Conservation (phyloP, 2,329 filamentous ascomycete genomes). For the Alternaria arborescens region DNA sequence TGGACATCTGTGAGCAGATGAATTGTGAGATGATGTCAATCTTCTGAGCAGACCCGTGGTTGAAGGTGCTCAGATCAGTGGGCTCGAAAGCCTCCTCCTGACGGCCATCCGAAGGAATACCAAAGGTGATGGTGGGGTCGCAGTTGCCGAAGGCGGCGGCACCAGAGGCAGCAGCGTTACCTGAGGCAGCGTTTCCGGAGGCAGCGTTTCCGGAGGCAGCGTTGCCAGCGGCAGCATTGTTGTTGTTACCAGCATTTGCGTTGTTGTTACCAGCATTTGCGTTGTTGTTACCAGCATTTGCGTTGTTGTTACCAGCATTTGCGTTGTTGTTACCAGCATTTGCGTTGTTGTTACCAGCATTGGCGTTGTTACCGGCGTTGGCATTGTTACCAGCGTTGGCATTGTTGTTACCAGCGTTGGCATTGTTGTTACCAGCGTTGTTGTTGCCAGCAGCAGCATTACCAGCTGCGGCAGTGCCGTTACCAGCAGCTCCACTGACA, state of each 20-base stretch:
- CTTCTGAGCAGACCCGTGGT: slow-evolving; percentile 62
- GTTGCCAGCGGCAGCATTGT: not conserved
- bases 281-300: too few species aligned
- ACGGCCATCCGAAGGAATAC: slow-evolving; percentile 59
- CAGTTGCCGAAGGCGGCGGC: slow-evolving; percentile 55
- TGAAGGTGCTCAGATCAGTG: slow-evolving; percentile 56
- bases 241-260: slow-evolving; percentile 7
- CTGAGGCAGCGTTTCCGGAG: not conserved
- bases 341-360: slow-evolving; percentile 3
- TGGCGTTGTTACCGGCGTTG: not conserved
- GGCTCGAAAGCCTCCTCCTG: slow-evolving; percentile 56
- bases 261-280: too few species aligned
- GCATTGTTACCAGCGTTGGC: slow-evolving; percentile 4
- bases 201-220: slow-evolving; percentile 3
- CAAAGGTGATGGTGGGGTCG: slow-evolving; percentile 61
- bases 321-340: not conserved
- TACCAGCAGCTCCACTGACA: slow-evolving; percentile 29
- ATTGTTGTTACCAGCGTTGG: not conserved
- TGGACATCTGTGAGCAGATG: slow-evolving; percentile 57
- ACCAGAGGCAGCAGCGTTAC: not conserved
- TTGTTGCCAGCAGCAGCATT: slow-evolving; percentile 20
- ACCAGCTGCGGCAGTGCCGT: slow-evolving; percentile 6
- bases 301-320: not conserved
- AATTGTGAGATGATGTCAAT: slow-evolving; percentile 60
- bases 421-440: not conserved